phyloP scores from a whole-genome alignment of 2,329 filamentous ascomycete genomes.

The Rhexocercosporidium sp. region DNA sequence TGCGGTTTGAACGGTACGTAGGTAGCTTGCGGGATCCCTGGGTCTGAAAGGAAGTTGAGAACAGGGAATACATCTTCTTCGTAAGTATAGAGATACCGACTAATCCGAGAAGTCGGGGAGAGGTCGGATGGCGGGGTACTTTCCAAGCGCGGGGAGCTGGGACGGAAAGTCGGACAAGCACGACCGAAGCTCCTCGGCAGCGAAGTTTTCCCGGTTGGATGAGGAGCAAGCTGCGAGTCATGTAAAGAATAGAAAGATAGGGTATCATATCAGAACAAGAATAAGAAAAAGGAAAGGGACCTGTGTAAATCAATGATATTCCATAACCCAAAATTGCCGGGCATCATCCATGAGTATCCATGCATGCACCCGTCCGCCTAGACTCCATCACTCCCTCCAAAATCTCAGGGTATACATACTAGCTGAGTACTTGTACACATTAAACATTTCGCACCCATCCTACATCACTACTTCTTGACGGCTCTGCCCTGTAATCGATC shows the following conservation, averaged over 20 bases:
- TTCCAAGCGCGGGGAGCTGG: background rate
- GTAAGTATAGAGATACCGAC: background rate
- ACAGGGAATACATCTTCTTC: background rate
- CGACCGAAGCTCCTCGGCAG: background rate
- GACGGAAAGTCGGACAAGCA: background rate
- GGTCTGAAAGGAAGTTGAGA: background rate
- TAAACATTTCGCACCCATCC: background rate
- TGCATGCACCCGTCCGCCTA: background rate
- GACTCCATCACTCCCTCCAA: conserved; percentile 23
- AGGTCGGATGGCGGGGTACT: background rate
- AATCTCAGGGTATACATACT: conserved; percentile 3
- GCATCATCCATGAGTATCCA: background rate
- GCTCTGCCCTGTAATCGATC: conserved; percentile 24
- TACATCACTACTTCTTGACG: conserved; percentile 26
- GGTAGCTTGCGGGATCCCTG: background rate
- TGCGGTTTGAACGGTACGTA: background rate
- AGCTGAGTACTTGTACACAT: conserved; percentile 19
- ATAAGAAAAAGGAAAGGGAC: too few relatives aligned
- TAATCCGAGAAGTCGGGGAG: background rate
- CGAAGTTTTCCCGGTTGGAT: background rate
- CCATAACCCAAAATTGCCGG: background rate
- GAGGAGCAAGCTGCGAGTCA: too few relatives aligned
- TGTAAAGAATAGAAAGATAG: background rate
- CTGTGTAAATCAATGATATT: background rate
- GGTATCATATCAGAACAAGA: background rate